These are phyloP conservation scores for Aulographum hederae DNA, from an alignment of 2,329 filamentous ascomycete species.

Conservation along the genomic window DNA sequence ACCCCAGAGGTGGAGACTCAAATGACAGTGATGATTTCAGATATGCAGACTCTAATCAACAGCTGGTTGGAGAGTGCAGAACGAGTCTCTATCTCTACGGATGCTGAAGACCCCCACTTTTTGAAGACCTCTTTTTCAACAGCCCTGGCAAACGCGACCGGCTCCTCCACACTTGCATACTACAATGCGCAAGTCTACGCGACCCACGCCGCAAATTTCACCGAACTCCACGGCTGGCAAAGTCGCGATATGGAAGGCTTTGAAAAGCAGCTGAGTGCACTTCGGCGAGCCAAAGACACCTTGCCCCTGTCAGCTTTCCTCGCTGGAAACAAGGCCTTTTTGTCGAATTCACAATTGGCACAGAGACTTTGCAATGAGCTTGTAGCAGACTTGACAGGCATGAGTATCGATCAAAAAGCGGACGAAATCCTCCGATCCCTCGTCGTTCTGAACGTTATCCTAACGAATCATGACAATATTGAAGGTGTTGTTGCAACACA, in stretches of 20 bases:
- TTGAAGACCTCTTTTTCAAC: not conserved
- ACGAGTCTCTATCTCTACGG: too few relatives aligned
- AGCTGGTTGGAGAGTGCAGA: conserved; percentile 18
- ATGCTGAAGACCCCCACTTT: too few relatives aligned
- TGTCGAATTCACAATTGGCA: conserved; percentile 28
- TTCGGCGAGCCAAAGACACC: conserved; percentile 18
- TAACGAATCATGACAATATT: conserved; percentile 29
- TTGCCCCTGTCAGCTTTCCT: conserved; percentile 30
- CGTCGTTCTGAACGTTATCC: conserved; percentile 34
- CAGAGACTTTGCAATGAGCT: conserved; percentile 40
- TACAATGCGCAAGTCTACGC: conserved; percentile 22
- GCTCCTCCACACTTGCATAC: conserved; percentile 15
- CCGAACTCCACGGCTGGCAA: conserved; percentile 23
- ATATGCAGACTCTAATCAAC: conserved; percentile 29
- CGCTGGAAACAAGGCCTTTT: too few relatives aligned
- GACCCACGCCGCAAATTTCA: conserved; percentile 17
- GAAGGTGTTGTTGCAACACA: conserved; percentile 35
- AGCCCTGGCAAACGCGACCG: conserved; percentile 1
- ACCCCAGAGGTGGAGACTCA: conserved; percentile 31
- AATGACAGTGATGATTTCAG: conserved; percentile 32
- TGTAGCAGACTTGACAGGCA: conserved; percentile 38
- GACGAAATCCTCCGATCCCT: conserved; percentile 30
- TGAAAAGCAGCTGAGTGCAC: conserved; percentile 17
- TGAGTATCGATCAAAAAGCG: conserved; percentile 25
- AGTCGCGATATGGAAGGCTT: conserved; percentile 15